These are phyloP conservation scores for Fraxinus albicans DNA, from an alignment of 305 asterid genomes.

Conservation along the genomic window DNA sequence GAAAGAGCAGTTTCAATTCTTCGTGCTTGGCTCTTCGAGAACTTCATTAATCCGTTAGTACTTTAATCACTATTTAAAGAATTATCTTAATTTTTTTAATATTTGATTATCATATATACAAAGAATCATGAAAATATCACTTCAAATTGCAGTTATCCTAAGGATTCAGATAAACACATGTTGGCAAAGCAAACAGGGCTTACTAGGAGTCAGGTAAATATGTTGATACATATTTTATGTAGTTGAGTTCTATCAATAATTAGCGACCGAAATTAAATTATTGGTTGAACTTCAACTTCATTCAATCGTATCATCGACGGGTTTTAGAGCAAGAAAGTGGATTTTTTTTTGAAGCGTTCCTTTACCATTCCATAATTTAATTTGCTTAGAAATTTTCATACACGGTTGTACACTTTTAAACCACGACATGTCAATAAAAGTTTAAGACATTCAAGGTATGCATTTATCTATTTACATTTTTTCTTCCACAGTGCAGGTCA, in stretches of 20 bases:
- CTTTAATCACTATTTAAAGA: not conserved
- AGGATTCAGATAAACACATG: slow-evolving; percentile 71
- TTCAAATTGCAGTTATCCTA: slow-evolving; percentile 57
- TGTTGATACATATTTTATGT: not conserved
- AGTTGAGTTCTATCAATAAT: not conserved
- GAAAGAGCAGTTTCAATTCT: slow-evolving; percentile 72
- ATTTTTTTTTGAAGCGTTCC: not conserved
- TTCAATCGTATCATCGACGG: not conserved
- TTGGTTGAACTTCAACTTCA: not conserved
- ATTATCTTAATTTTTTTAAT: not conserved
- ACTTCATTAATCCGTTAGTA: slow-evolving; percentile 71
- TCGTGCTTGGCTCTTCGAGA: slow-evolving; percentile 78
- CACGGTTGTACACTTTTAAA: too few relatives aligned
- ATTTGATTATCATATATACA: not conserved
- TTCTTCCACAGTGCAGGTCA: not conserved
- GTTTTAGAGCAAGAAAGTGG: not conserved
- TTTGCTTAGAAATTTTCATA: not conserved
- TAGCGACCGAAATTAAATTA: not conserved
- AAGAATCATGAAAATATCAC: not conserved
- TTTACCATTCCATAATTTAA: not conserved
- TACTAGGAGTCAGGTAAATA: slow-evolving; percentile 68
- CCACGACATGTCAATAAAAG: too few relatives aligned
- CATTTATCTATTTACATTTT: not conserved
- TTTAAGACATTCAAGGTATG: too few relatives aligned
- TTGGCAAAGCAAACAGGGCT: slow-evolving; percentile 80